Base-by-base conservation (phyloP, 257 asterid species). In the Petrea volubilis region DNA sequence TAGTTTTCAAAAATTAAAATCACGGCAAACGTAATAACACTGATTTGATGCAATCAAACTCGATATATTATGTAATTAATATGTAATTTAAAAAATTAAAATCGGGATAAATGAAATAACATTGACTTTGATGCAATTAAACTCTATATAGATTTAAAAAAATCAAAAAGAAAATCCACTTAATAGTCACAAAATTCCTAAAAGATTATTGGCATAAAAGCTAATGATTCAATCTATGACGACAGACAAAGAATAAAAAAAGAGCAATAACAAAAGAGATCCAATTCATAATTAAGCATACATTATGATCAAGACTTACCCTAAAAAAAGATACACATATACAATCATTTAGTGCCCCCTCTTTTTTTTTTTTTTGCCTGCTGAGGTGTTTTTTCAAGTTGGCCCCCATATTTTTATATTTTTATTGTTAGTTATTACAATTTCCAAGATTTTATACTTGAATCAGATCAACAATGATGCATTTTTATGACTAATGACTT, bases 401-500 rank as follows among this genome's bases (percentile, higher is more conserved):
- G 56, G 27, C 5, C 36, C 43, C 21, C 10, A 18, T 51, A 13
- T 28, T 55, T 34, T 14, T 20, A 27, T 29, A 63, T 55, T 38
- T 3, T 33, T 33, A n/a, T 33, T 33, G 3, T 33, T 33, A 33
- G 38, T 33, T 33, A 33, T 33, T 31, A 31, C 72, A 20, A 28
- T 67, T 77, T 49, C 78, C 67, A 72, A 76, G 75, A 64, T 56
- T 60, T 66, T 76, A 73, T 64, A 44, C 44, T 53, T 75, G 29
- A 50, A 51, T 56, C 57, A 41, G 61, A 4, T 40, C 64, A 55
- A 50, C 33, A 67, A 40, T 68, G 34, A 64, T 76, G 77, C 77
- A 66, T 80, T 78, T 64, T 73, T 66, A 63, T 56, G 83, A 67
- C 25, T 52, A 2, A 7, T 34, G 28, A 28, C 25, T 67, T 78